Base-by-base conservation (phyloP, 176 grass and related monocot genomes). In the Phragmites australis region DNA sequence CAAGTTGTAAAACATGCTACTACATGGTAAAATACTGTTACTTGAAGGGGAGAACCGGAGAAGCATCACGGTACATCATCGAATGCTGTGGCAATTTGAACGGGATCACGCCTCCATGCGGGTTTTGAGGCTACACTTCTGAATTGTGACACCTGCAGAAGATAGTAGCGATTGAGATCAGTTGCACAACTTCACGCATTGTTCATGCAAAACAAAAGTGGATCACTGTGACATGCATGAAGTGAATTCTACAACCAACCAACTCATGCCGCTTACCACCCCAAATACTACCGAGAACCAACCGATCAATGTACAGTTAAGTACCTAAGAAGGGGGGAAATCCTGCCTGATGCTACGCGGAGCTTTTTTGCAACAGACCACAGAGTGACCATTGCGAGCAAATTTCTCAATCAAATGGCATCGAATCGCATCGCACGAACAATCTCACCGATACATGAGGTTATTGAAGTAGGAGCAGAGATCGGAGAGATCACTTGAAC, bases 1-100 rank as follows among this genome's bases (percentile, higher is more conserved):
- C 21, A 73, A 52, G 4, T 63, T 9, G 43, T 49, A 53, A 81
- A 14, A 73, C 16, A 71, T 58, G 19, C 16, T 42, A 55, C 21
- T 47, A 14, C 29, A n/a, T 6, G 7, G 47, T 54, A 21, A 72
- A 50, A 14, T 41, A 50, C 7, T 53, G 34, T 62, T 23, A 19
- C 22, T 13, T 43, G 3, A 88, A 59, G 23, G 74, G 73, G n/a
- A 57, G 10, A 70, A 63, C n/a, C n/a, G n/a, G n/a, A n/a, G n/a
- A n/a, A n/a, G 65, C 4, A 4, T 34, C 48, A 57, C 19, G 31
- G 12, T 55, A 88, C 83, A 58, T 82, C 67, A 75, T 86, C 86
- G 18, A 85, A 82, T 66, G 80, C 41, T 3, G 8, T 27, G 23
- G 79, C 7, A 32, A 78, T 57, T 56, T 55, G 78, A 64, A 79